A percentile compares a stretch with the other conserved stretches of the same genome.
Conservation (phyloP, 1,284 basidiomycete genomes). For the Pseudozyma tsukubaensis region DNA sequence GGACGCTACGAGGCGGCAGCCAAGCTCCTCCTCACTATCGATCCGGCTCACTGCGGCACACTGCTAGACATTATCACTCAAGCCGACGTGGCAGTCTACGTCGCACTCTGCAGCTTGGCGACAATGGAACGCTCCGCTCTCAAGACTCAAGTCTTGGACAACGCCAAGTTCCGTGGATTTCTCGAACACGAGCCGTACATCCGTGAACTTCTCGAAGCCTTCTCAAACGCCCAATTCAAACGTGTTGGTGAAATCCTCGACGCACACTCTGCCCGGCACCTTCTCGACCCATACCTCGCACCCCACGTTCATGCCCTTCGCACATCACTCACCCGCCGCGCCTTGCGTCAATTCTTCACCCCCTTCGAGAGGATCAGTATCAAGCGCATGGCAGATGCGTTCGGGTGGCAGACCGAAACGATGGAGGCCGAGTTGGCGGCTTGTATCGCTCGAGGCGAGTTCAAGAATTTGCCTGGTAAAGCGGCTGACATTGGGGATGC, state of each 20-base stretch:
- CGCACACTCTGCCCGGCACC: constrained; percentile 76
- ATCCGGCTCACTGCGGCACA: constrained; percentile 61
- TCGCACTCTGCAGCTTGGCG: constrained; percentile 81
- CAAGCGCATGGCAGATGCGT: constrained; percentile 81
- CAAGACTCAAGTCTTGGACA: constrained; percentile 77
- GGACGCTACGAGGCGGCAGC: constrained; percentile 82
- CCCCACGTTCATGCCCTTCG: constrained; percentile 69
- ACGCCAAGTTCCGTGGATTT: constrained; percentile 78
- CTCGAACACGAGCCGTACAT: constrained; percentile 87
- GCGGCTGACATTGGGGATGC: constrained; percentile 82
- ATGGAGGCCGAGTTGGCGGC: constrained; percentile 78
- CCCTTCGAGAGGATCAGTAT: constrained; percentile 84
- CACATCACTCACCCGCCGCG: constrained; percentile 71
- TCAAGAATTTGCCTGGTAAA: constrained; percentile 79
- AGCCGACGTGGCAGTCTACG: constrained; percentile 84
- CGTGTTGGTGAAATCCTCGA: constrained; percentile 79
- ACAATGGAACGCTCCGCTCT: constrained; percentile 78
- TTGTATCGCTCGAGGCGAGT: constrained; percentile 79
- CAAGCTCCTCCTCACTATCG: constrained; percentile 76
- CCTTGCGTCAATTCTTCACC: constrained; percentile 75
- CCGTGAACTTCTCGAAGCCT: constrained; percentile 82
- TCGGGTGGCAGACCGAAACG: constrained; percentile 80
- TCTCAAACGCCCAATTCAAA: constrained; percentile 84
- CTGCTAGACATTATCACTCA: constrained; percentile 76
- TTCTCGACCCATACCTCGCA: constrained; percentile 79